Base-by-base conservation (phyloP, 768 basidiomycete species). In the Psilocybe subaeruginosa region DNA sequence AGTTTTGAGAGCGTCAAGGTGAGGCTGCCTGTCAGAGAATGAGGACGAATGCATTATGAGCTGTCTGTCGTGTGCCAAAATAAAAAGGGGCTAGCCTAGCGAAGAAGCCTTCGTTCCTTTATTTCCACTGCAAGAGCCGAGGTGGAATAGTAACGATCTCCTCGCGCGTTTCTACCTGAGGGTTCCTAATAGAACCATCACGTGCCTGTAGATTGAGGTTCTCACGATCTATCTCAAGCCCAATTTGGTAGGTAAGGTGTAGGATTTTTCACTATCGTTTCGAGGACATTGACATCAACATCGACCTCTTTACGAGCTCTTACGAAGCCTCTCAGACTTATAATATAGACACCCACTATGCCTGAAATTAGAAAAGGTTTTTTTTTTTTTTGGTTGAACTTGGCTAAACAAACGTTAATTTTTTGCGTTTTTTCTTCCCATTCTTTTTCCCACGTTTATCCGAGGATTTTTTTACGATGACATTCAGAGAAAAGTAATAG, bases 401-500 rank as follows among this genome's bases (percentile, higher is more conserved):
- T 23, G 23, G 23, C 23, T 23, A 23, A 23, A 23, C 23, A 23
- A 23, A 23, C 23, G 23, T 23, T 23, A 23, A 23, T 23, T 23
- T 23, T 23, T 23, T 30, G 9, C 51, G n/a, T 37, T 43, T 58
- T 56, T 49, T 43, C 41, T n/a, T 12, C 14, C 41, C 41, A 16
- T 35, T 35, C 11, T 23, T 23, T 23, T 23, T 23, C 23, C 48
- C 48, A 35, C 41, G 17, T 14, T 12, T 49, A 27, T 29, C 19
- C 47, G 9, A 56, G 48, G 58, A 35, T 50, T 49, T 48, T 39
- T 23, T 54, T 58, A 67, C 69, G 64, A 59, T 64, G 47, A 61
- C 65, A 59, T 66, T 37, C 69, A 96, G 94, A 92, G 78, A 95
- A 94, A 9, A 92, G 89, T 68, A 96, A 88, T 74, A 85, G 95